Evolutionary conservation across 1,284 basidiomycete species (phyloP).

Genomic region (Cutaneotrichosporon curvatum): DNA sequence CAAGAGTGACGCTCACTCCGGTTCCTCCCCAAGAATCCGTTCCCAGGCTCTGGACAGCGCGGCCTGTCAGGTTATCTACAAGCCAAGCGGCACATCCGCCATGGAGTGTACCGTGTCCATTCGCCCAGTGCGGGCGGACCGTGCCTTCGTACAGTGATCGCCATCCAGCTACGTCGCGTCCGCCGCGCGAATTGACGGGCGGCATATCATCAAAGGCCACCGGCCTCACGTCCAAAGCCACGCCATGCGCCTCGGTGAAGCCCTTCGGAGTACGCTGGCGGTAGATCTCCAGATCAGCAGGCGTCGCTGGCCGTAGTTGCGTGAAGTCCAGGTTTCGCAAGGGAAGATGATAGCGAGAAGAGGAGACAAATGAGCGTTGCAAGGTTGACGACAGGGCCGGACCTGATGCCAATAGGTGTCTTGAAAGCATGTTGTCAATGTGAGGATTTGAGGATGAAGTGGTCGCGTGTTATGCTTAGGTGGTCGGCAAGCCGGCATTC

Average conservation of each 20-base stretch:
- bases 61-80: slow-evolving; percentile 9
- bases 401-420: no score
- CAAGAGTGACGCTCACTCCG: slow-evolving; percentile 7
- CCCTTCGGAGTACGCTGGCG: background rate
- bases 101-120: slow-evolving; percentile 9
- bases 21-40: slow-evolving; percentile 8
- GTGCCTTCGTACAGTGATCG: slow-evolving; percentile 5
- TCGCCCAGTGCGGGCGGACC: slow-evolving; percentile 7
- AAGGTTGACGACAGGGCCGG: no score
- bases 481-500: no score
- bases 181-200: slow-evolving; percentile 3
- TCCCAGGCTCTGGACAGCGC: background rate
- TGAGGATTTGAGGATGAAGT: no score
- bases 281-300: background rate
- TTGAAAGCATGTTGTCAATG: no score
- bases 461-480: no score
- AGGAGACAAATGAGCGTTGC: no score
- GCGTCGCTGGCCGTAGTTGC: background rate
- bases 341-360: no score
- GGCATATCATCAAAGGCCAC: slow-evolving; percentile 2
- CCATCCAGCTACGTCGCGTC: slow-evolving; percentile 9
- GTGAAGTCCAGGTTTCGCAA: background rate
- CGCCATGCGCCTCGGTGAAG: slow-evolving; percentile 4
- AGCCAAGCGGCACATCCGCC: slow-evolving; percentile 11
- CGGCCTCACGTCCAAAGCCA: background rate